Evolutionary conservation across 106 monocot species (phyloP), one percentile per base, ranked within the genome.

Genomic region (Posidonia australis): DNA sequence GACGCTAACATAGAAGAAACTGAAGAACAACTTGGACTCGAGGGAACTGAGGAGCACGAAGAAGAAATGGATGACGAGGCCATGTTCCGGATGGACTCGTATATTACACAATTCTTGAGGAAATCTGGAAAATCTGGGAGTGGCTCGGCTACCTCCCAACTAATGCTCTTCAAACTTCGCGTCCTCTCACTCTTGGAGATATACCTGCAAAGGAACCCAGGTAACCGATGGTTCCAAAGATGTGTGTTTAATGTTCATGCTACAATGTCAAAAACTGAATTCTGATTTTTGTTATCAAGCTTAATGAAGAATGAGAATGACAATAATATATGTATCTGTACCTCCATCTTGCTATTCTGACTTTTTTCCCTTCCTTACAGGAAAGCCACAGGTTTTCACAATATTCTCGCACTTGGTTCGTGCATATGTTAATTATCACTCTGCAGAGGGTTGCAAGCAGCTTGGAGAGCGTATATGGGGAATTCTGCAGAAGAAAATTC

Each of bases 61-160:
- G 44, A 79, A 25, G 76, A 79, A 48, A 86, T 89, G 89, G 92
- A 92, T 76, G 98, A 98, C 71, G 98, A 91, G 64, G 90, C 84
- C 13, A 98, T 98, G 98, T 91, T 98, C 49, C 63, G 72, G 52
- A 77, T 87, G 78, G 98, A 98, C 78, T 74, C 78, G 42, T 72
- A 80, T 28, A 53, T 91, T 69, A 84, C 82, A 28, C 73, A 76
- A 17, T 74, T 98, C 19, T 69, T 98, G 54, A 98, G 85, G 71
- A 84, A 81, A 54, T 66, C 82, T 10, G 79, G 70, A 22, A 69
- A 71, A 51, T 78, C 90, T 71, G 83, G 81, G 26, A 85, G 67
- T 58, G 84, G 82, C n/a, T 75, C 68, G 62, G 76, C 79, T 54
- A 66, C 83, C 1, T 78, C 98, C 23, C 90, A 98, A 73, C 79